Evolutionary conservation across 2,329 filamentous ascomycete species (phyloP).

Genomic region (Chalaropsis ovoidea): DNA sequence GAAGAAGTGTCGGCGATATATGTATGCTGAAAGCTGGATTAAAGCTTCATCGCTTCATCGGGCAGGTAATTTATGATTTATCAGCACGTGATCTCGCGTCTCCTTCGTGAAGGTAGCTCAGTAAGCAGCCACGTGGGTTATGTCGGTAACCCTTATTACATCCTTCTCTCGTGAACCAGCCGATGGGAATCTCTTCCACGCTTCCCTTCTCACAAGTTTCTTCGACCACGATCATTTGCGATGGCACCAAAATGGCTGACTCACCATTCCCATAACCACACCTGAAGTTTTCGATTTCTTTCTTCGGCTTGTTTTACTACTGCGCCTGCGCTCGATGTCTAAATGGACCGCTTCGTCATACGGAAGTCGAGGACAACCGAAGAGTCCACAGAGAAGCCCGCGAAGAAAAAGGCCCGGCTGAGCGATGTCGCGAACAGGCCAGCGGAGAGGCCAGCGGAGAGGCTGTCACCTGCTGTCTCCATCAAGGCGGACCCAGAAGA

Average conservation of each 20-base stretch:
- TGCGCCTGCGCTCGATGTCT: background rate
- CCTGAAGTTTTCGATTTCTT: background rate
- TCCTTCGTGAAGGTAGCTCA: background rate
- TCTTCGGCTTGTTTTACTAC: background rate
- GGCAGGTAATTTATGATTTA: background rate
- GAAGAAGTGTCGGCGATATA: background rate
- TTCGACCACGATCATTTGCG: background rate
- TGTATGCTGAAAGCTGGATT: background rate
- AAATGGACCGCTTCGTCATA: conserved; percentile 19
- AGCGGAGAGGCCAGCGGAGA: background rate
- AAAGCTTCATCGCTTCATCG: background rate
- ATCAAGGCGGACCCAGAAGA: conserved; percentile 8
- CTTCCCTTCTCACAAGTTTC: background rate
- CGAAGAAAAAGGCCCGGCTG: conserved; percentile 14
- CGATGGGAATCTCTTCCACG: background rate
- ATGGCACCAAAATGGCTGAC: background rate
- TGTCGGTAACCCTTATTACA: background rate
- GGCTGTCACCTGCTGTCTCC: background rate
- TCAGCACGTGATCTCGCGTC: conserved; percentile 11
- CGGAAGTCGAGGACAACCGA: background rate
- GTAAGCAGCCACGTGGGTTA: background rate
- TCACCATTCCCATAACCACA: background rate
- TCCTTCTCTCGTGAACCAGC: background rate
- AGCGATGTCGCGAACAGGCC: background rate
- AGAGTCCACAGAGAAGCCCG: background rate